Conservation (phyloP, 805 yeast genomes). For the Candida maris region DNA sequence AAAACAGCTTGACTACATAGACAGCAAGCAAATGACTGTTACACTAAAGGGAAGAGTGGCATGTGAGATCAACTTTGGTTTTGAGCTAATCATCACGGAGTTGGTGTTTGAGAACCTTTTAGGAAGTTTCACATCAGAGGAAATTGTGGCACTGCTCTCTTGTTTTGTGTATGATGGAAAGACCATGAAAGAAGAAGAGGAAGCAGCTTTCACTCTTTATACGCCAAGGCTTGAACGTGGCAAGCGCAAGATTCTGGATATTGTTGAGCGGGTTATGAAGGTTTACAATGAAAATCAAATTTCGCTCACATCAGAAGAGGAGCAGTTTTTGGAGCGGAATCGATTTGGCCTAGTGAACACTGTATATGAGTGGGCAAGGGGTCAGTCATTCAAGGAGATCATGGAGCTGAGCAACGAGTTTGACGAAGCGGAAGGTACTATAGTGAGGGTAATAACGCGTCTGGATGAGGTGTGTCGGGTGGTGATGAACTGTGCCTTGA, state of each 20-base stretch:
- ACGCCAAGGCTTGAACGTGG: conserved; percentile 83
- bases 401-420: conserved; percentile 86
- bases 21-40: conserved; percentile 63
- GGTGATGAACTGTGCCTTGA: conserved; percentile 88
- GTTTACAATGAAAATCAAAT: conserved; percentile 69
- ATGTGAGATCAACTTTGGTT: conserved; percentile 87
- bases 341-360: conserved; percentile 90
- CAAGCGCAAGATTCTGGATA: conserved; percentile 59
- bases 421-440: conserved; percentile 73
- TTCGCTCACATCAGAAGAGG: conserved; percentile 76
- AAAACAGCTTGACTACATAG: conserved; percentile 76
- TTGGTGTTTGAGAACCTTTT: conserved; percentile 85
- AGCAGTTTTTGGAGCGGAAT: conserved; percentile 74
- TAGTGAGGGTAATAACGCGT: conserved; percentile 91
- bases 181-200: conserved; percentile 58
- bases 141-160: conserved; percentile 90
- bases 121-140: conserved; percentile 92
- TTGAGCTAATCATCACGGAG: conserved; percentile 88
- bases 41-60: conserved; percentile 88
- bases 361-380: conserved; percentile 98
- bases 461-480: conserved; percentile 94
- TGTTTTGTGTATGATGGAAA: conserved; percentile 92
- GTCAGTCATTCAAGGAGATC: conserved; percentile 84
- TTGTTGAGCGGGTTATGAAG: conserved; percentile 58
- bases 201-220: conserved; percentile 32